Conservation (phyloP, 257 asterid genomes). For the Pogostemon cablin region DNA sequence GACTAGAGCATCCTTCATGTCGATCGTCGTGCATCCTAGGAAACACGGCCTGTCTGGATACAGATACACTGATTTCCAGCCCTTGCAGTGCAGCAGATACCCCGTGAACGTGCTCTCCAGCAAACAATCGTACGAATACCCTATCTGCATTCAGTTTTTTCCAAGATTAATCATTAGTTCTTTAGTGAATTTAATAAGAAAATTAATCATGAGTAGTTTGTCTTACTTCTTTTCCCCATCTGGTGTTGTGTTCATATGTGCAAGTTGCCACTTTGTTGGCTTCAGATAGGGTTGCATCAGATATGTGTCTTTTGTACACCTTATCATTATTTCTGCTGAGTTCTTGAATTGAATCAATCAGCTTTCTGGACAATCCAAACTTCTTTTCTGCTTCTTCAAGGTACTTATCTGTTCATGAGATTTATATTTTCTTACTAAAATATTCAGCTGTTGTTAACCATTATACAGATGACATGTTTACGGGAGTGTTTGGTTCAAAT, state of each 20-base stretch:
- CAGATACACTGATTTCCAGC: slow-evolving; percentile 62
- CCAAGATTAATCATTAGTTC: background rate
- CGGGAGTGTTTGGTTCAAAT: too few species aligned
- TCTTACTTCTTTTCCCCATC: slow-evolving; percentile 81
- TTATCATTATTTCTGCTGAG: slow-evolving; percentile 32
- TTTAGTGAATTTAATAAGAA: background rate
- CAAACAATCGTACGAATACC: slow-evolving; percentile 68
- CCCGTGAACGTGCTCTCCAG: slow-evolving; percentile 74
- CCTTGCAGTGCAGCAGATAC: slow-evolving; percentile 55
- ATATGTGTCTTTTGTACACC: slow-evolving; percentile 13
- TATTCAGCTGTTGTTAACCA: too few species aligned
- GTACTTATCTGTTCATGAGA: slow-evolving; percentile 46
- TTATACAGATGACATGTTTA: too few species aligned
- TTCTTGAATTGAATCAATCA: slow-evolving; percentile 53
- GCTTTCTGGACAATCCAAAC: slow-evolving; percentile 52
- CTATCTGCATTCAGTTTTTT: slow-evolving; percentile 49
- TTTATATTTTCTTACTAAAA: too few species aligned
- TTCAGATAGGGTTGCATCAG: slow-evolving; percentile 49
- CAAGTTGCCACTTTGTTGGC: slow-evolving; percentile 72
- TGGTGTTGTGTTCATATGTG: slow-evolving; percentile 63
- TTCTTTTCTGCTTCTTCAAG: slow-evolving; percentile 46
- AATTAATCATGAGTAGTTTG: background rate
- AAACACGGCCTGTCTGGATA: slow-evolving; percentile 64
- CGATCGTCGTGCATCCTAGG: slow-evolving; percentile 62
- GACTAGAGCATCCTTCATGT: slow-evolving; percentile 62